Conservation (phyloP, 768 basidiomycete genomes). For the Leccinum truebloodii region DNA sequence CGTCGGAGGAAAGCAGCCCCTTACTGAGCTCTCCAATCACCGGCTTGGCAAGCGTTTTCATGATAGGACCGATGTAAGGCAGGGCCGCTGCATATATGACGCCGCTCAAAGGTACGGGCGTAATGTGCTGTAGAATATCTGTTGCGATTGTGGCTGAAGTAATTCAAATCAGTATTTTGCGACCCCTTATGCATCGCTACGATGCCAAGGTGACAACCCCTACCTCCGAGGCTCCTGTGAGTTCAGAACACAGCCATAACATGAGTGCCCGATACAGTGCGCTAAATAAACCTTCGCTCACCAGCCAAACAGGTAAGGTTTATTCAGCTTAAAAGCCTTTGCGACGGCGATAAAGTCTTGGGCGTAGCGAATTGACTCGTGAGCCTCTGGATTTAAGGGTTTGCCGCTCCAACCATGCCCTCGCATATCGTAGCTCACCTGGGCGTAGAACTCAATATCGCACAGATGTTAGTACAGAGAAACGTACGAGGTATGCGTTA, state of each 20-base stretch:
- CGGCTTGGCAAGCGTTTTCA: constrained; percentile 3
- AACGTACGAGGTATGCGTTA: not conserved
- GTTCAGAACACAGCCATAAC: not conserved
- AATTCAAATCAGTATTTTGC: not conserved
- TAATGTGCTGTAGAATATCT: constrained; percentile 3
- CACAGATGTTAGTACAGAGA: not conserved
- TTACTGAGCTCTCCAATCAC: not conserved
- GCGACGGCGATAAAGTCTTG: constrained; percentile 8
- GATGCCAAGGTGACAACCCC: not conserved
- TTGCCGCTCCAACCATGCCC: constrained; percentile 5
- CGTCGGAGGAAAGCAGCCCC: not conserved
- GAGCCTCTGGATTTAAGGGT: not conserved
- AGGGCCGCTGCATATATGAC: constrained; percentile 9
- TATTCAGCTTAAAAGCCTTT: not conserved
- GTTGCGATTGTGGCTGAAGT: not conserved
- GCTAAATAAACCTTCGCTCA: not conserved
- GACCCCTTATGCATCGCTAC: not conserved
- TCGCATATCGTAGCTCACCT: constrained; percentile 12
- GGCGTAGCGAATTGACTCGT: constrained; percentile 10
- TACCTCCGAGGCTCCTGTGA: constrained; percentile 11
- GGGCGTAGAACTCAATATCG: not conserved
- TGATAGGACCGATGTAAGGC: constrained; percentile 13
- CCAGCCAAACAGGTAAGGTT: not conserved
- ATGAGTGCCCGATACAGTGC: not conserved
- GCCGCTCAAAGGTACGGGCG: not conserved